These are phyloP conservation scores for Candida railenensis DNA, from an alignment of 805 yeast species.

Conservation along the genomic window DNA sequence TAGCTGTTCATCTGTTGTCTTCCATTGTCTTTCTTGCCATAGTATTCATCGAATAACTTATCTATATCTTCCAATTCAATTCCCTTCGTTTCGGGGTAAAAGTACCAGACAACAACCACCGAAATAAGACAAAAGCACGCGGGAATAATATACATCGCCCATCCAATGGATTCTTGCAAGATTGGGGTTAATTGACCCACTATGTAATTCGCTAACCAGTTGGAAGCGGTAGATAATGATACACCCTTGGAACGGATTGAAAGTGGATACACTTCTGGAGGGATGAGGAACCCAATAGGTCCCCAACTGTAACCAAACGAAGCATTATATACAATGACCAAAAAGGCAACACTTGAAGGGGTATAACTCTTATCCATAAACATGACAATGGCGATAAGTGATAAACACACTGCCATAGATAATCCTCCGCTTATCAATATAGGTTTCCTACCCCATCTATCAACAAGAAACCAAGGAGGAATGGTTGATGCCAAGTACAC, in stretches of 20 bases:
- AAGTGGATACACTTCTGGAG: slow-evolving; percentile 45
- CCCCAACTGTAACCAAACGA: slow-evolving; percentile 48
- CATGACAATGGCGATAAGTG: slow-evolving; percentile 33
- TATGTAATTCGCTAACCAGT: slow-evolving; percentile 45
- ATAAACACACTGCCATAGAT: slow-evolving; percentile 37
- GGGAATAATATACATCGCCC: slow-evolving; percentile 43
- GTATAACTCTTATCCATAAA: slow-evolving; percentile 30
- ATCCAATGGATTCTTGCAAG: slow-evolving; percentile 36
- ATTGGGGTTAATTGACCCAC: slow-evolving; percentile 47
- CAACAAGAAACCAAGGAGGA: slow-evolving; percentile 47
- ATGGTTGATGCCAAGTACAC: slow-evolving; percentile 40
- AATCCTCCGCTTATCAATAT: slow-evolving; percentile 41
- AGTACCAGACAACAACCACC: slow-evolving; percentile 30
- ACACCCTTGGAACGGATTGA: slow-evolving; percentile 45
- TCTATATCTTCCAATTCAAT: slow-evolving; percentile 45
- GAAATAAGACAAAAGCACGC: slow-evolving; percentile 37
- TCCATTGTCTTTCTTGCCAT: slow-evolving; percentile 16
- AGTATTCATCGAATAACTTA: slow-evolving; percentile 33
- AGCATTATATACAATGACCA: slow-evolving; percentile 43
- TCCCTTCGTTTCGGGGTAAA: slow-evolving; percentile 46
- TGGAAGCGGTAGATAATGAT: slow-evolving; percentile 43
- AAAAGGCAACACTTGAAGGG: slow-evolving; percentile 37
- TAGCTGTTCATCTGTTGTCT: slow-evolving; percentile 3
- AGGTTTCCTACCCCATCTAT: slow-evolving; percentile 46
- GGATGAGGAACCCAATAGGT: slow-evolving; percentile 43